Base-by-base conservation (phyloP, 2,329 filamentous ascomycete species). In the Venturia nashicola region DNA sequence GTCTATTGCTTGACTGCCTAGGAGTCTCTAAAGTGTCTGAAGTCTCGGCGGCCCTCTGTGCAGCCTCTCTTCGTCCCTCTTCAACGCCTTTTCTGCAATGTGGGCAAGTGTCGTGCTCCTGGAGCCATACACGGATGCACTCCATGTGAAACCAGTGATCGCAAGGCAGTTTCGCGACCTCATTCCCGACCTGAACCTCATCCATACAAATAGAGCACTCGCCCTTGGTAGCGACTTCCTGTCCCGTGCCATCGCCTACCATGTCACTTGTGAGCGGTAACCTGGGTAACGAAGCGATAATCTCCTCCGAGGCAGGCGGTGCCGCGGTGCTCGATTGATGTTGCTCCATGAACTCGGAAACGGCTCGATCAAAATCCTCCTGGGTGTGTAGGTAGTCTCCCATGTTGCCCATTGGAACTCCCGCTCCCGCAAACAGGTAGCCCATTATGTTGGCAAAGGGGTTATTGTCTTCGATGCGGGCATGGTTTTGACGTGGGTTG, bases 121-220 rank as follows among this genome's bases (percentile, higher is more conserved):
- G 84, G 61, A 97, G 77, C 93, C 93, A 97, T 61, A 89, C 80
- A 32, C 85, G 82, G 42, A 94, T 89, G 70, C 93, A 97, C 34
- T 83, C 79, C 65, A 87, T 86, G 71, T 97, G 93, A 73, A 96
- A 97, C 90, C 91, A 96, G 72, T 99, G 94, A 65, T 85, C 88
- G 76, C 94, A 99, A 0, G 91, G 91, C 61, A 99, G 76, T 57
- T 87, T 82, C 0, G 89, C 83, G 5, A 93, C 90, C 71, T 89
- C 85, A 39, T 89, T 86, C 12, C 86, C 88, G 43, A 89, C 71
- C 34, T 84, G 81, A 66, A 95, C 87, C 36, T 89, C 84, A 64
- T 97, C 91, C 79, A 97, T 96, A 75, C 94, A 99, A 65, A 99
- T 96, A 43, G 90, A 92, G 74, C 94, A 99, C 71, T 97, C 92